Conservation (phyloP, 73 alveolate genomes). For the Symbiodinium pilosum region DNA sequence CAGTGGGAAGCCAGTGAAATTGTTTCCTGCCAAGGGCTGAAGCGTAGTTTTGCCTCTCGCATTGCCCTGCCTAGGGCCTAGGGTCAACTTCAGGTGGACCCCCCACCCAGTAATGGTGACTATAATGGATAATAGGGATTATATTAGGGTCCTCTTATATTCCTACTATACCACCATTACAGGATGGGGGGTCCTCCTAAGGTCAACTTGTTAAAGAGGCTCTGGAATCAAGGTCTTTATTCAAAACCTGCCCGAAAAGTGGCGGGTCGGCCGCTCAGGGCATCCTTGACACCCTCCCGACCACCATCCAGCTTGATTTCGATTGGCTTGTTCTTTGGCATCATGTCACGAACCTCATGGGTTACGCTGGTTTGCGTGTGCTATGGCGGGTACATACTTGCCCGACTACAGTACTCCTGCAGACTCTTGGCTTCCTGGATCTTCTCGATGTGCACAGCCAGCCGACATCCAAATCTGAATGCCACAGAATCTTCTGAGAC, state of each 20-base stretch:
- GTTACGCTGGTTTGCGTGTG: too few relatives aligned
- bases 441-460: neutral
- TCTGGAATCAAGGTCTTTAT: neutral
- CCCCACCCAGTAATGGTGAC: too few relatives aligned
- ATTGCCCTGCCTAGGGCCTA: too few relatives aligned
- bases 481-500: neutral
- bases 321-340: conserved; percentile 34
- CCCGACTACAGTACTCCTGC: neutral
- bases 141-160: too few relatives aligned
- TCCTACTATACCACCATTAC: too few relatives aligned
- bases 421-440: neutral
- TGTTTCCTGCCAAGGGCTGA: conserved; percentile 47
- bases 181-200: too few relatives aligned
- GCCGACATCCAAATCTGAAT: too few relatives aligned
- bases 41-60: too few relatives aligned
- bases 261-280: conserved; percentile 7
- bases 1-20: conserved; percentile 71
- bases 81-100: too few relatives aligned
- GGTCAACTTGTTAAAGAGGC: too few relatives aligned
- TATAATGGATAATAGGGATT: too few relatives aligned
- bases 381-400: too few relatives aligned
- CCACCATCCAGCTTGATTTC: conserved; percentile 43
- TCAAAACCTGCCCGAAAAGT: neutral
- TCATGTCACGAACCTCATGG: conserved; percentile 59
- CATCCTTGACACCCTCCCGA: conserved; percentile 38